Evolutionary conservation across 176 grass and related monocot genomes (phyloP).

Genomic region (Tillandsia leiboldiana): DNA sequence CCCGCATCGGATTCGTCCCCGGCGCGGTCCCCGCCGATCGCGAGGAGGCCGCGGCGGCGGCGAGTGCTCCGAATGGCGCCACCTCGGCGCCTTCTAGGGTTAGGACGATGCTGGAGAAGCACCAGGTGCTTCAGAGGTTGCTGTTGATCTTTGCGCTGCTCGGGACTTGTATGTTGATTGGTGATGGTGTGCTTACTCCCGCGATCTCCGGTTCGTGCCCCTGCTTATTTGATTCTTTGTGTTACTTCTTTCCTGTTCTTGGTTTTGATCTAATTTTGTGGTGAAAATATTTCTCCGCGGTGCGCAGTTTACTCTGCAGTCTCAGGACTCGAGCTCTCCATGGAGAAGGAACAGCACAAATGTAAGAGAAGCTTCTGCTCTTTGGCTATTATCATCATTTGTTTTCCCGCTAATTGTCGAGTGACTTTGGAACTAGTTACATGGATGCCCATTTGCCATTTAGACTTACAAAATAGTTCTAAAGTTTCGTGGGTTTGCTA

Average conservation of each 20-base stretch:
- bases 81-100: slow-evolving; percentile 3
- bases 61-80: neutral
- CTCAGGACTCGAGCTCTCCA: slow-evolving; percentile 67
- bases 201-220: slow-evolving; percentile 59
- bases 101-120: slow-evolving; percentile 47
- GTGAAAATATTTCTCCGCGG: slow-evolving; percentile 24
- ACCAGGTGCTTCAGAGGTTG: slow-evolving; percentile 51
- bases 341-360: slow-evolving; percentile 62
- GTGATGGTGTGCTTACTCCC: slow-evolving; percentile 90
- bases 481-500: neutral
- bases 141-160: slow-evolving; percentile 68
- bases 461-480: neutral
- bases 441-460: too few species aligned
- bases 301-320: slow-evolving; percentile 85
- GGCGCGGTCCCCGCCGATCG: slow-evolving; percentile 33
- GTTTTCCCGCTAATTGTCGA: too few species aligned
- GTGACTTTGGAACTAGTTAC: too few species aligned
- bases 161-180: slow-evolving; percentile 87
- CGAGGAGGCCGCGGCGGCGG: slow-evolving; percentile 25
- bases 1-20: slow-evolving; percentile 43
- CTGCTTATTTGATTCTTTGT: neutral
- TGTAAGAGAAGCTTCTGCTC: slow-evolving; percentile 45
- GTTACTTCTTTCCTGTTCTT: neutral
- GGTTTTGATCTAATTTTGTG: neutral
- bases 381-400: neutral